Percentiles rank a stretch among this genome's conserved stretches.
These are phyloP conservation scores for Pilobolus umbonatus DNA, from an alignment of 192 early-diverging fungal genomes.

Conservation along the genomic window DNA sequence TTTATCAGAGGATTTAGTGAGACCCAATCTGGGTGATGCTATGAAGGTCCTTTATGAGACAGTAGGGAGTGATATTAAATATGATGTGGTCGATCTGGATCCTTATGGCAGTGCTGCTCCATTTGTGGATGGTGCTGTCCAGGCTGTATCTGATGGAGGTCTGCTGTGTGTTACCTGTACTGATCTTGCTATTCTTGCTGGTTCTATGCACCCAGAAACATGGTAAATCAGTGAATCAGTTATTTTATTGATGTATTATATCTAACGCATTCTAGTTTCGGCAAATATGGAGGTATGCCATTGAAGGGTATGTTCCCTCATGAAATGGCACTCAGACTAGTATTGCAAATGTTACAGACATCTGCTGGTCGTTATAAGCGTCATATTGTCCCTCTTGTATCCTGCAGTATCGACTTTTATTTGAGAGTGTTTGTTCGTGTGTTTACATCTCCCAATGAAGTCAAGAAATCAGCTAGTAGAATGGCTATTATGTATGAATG, in stretches of 20 bases:
- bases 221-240: constrained; percentile 37
- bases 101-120: constrained; percentile 96
- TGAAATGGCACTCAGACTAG: constrained; percentile 90
- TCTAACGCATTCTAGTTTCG: constrained; percentile 51
- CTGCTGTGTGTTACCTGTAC: constrained; percentile 97
- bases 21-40: constrained; percentile 83
- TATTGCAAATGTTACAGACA: constrained; percentile 78
- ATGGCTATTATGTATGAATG: constrained; percentile 82
- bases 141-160: constrained; percentile 79
- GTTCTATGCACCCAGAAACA: constrained; percentile 81
- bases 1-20: constrained; percentile 65
- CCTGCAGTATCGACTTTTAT: constrained; percentile 98
- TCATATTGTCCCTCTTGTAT: constrained; percentile 82
- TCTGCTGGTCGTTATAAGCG: constrained; percentile 81
- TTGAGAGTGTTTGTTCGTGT: constrained; percentile 94
- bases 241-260: background rate
- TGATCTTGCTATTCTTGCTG: constrained; percentile 91
- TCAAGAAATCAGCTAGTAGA: constrained; percentile 80
- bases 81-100: constrained; percentile 91
- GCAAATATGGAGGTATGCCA: constrained; percentile 94
- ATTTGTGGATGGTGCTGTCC: constrained; percentile 92
- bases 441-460: constrained; percentile 60
- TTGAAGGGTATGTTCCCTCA: constrained; percentile 87
- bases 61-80: constrained; percentile 49
- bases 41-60: constrained; percentile 73